A percentile compares a stretch with the other conserved stretches of the same genome.
phyloP scores from a whole-genome alignment of 2,329 filamentous ascomycete genomes.

The Elsinoe ampelina region DNA sequence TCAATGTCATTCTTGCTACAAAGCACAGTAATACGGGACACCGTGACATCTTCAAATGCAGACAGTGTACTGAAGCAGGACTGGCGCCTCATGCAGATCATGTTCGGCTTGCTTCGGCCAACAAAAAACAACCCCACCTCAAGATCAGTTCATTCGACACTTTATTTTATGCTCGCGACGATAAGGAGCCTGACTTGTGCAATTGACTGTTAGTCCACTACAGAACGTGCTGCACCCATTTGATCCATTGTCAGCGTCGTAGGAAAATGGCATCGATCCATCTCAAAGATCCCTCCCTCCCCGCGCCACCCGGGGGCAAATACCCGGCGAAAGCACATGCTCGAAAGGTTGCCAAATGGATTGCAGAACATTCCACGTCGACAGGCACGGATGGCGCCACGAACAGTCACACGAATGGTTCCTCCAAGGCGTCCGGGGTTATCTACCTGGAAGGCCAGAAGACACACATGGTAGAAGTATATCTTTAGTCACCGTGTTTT shows the following conservation, averaged over 20 bases:
- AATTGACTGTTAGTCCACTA: too few species aligned
- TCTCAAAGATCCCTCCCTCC: conserved; percentile 24
- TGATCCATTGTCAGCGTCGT: too few species aligned
- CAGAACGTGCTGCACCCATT: too few species aligned
- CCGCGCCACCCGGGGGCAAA: conserved; percentile 38
- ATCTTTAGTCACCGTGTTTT: background rate
- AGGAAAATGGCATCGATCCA: conserved; percentile 2
- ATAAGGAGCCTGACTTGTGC: too few species aligned
- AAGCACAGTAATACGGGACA: background rate
- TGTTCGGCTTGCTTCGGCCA: background rate
- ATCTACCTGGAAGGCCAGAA: conserved; percentile 84
- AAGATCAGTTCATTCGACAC: background rate
- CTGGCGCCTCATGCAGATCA: background rate
- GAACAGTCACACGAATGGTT: conserved; percentile 48
- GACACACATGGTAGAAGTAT: conserved; percentile 63
- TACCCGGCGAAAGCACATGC: conserved; percentile 84
- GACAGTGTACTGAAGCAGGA: background rate
- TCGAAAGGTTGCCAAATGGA: conserved; percentile 68
- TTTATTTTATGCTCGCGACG: background rate
- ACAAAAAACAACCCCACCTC: background rate
- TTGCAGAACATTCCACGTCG: conserved; percentile 31
- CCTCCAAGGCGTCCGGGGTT: conserved; percentile 46
- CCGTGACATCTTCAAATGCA: background rate
- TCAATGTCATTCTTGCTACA: background rate
- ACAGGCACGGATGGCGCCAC: conserved; percentile 31